Base-by-base conservation (phyloP, 108 stramenopile genomes). In the Asterionellopsis glacialis region DNA sequence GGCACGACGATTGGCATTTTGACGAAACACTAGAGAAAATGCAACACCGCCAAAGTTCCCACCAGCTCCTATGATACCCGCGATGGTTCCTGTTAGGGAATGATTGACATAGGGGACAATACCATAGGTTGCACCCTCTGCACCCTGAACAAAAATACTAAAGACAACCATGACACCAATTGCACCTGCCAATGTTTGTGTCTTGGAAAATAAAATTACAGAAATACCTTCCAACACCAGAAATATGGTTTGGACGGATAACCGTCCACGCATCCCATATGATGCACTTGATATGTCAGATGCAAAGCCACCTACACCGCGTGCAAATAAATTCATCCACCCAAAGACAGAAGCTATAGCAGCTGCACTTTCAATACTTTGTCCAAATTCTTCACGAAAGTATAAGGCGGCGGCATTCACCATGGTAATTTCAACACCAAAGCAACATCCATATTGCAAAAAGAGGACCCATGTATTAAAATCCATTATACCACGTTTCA, bases 371-470 rank as follows among this genome's bases (percentile, higher is more conserved):
- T 79, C 89, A n/a, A 81, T 81, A 11, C 69, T 72, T n/a, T 81
- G 69, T 47, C 77, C 79, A 54, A 90, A 90, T 45, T 82, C 64
- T 73, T 93, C 88, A 42, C 70, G 58, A 45, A 94, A 94, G 70
- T 92, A 94, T 0, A 86, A 57, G 26, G 90, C 81, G 4, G 82
- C 72, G 21, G 73, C 81, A 69, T 91, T 90, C 63, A 67, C 80
- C 61, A 88, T 79, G 15, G 88, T 90, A 15, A 95, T 55, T 59
- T 95, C 94, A 1, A 87, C 86, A 12, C 94, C 94, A 51, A 95
- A 92, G 41, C 91, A 93, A 39, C 82, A 87, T n/a, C 82, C 91
- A 64, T 95, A 95, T 63, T 91, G 89, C 15, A 87, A 23, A 50
- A 73, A 55, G 52, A 95, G 67, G 25, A 90, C 15, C 91, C 91